These are phyloP conservation scores for Fonsecaea erecta DNA, from an alignment of 2,329 filamentous ascomycete species.

Conservation along the genomic window DNA sequence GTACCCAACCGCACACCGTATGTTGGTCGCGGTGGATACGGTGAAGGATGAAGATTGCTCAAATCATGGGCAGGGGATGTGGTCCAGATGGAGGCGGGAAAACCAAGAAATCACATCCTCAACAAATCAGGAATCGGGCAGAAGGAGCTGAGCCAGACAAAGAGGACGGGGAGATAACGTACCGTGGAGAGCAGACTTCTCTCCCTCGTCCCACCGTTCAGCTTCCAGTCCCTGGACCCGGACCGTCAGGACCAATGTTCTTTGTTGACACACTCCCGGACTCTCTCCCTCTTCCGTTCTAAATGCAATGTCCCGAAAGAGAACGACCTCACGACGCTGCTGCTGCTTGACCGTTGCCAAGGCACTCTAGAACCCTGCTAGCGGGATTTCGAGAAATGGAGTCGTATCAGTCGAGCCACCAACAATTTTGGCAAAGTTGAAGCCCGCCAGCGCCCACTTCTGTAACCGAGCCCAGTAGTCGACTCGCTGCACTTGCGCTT, in stretches of 20 bases:
- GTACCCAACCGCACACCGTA: background rate
- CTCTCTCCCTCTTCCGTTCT: background rate
- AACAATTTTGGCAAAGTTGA: conserved; percentile 17
- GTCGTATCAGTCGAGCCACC: conserved; percentile 23
- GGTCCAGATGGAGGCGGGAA: conserved; percentile 5
- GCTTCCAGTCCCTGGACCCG: background rate
- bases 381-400: conserved; percentile 34
- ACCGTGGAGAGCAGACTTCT: background rate
- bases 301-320: conserved; percentile 18
- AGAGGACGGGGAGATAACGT: conserved; percentile 5
- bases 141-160: background rate
- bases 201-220: conserved; percentile 1
- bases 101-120: background rate
- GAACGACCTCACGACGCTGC: conserved; percentile 9
- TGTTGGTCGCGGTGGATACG: background rate
- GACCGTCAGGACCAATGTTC: background rate
- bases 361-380: conserved; percentile 36
- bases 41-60: background rate
- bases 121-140: background rate
- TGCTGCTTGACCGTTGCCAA: conserved; percentile 36
- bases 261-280: background rate
- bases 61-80: background rate
- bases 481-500: conserved; percentile 12
- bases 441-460: conserved; percentile 1
- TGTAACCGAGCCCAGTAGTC: conserved; percentile 22